These are phyloP conservation scores for Hyphodiscus sp. DNA, from an alignment of 2,329 filamentous ascomycete genomes.

Conservation along the genomic window DNA sequence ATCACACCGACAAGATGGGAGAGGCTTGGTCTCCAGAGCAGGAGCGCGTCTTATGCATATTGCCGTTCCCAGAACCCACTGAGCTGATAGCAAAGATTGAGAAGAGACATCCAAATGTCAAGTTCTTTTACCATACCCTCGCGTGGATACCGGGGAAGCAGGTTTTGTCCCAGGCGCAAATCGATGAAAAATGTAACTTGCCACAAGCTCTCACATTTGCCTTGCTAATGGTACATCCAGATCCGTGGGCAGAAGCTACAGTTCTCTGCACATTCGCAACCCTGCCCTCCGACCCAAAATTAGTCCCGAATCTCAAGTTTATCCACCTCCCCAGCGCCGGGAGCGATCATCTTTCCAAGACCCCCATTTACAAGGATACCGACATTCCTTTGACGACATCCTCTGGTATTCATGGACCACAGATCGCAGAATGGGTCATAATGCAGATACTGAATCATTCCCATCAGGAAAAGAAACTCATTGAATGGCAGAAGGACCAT, in stretches of 20 bases:
- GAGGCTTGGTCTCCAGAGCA: constrained; percentile 32
- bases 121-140: constrained; percentile 36
- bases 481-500: constrained; percentile 51
- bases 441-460: constrained; percentile 53
- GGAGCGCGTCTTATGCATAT: constrained; percentile 37
- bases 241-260: constrained; percentile 25
- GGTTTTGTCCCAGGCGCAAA: constrained; percentile 1
- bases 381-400: constrained; percentile 31
- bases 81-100: constrained; percentile 33
- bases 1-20: constrained; percentile 34
- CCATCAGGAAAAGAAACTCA: constrained; percentile 47
- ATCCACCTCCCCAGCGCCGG: constrained; percentile 31
- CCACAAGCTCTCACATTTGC: background rate
- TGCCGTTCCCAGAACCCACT: constrained; percentile 37
- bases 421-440: constrained; percentile 61
- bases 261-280: constrained; percentile 29
- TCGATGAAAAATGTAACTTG: background rate
- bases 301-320: constrained; percentile 30
- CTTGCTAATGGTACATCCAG: constrained; percentile 8
- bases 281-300: constrained; percentile 22
- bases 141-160: constrained; percentile 15
- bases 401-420: constrained; percentile 39
- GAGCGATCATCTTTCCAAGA: constrained; percentile 25
- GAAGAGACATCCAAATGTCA: constrained; percentile 38
- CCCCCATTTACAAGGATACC: constrained; percentile 29